Base-by-base conservation (phyloP, 495 filamentous ascomycete species). In the Niebla homalea region DNA sequence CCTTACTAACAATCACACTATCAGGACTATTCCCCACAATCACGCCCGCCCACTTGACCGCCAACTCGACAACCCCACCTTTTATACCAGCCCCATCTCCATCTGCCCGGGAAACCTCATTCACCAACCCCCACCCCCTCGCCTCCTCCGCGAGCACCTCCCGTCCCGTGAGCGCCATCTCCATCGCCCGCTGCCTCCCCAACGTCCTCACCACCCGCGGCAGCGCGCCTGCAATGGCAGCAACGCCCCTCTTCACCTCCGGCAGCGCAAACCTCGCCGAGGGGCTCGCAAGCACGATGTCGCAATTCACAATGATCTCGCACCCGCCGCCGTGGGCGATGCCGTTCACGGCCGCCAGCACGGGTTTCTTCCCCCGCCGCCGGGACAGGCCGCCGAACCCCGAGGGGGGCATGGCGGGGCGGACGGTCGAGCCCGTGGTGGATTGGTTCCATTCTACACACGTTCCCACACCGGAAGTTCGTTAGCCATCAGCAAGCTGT, bases 321-420 rank as follows among this genome's bases (percentile, higher is more conserved):
- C 78, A 76, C 2, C 85, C 85, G 41, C 85, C 85, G 14, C 85
- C 85, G 49, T 83, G 69, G 54, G 76, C 78, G n/a, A 80, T 60
- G n/a, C 85, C 85, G 59, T 86, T 81, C 25, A 89, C 80, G 5
- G 85, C 85, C 10, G 76, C 77, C 48, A 90, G 80, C 32, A 90
- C 69, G 15, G 85, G 85, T 38, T 64, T 64, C 41, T 59, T 59
- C 0, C 61, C 58, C n/a, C 42, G 19, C 20, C 58, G 49, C 20
- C 61, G 54, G 46, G 54, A 58, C 37, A 64, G 52, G 38, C 57
- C 61, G 40, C 47, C 57, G 53, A 64, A 64, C 47, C 61, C 61
- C 1, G 61, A 57, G 21, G 50, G 45, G n/a, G 60, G 50, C 40
- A 56, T 57, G 36, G 55, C 46, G 38, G 48, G 22, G 36, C 52